Evolutionary conservation across 2,329 filamentous ascomycete genomes (phyloP), one percentile per base, ranked within the genome.

Genomic region (Colletotrichum gigasporum): DNA sequence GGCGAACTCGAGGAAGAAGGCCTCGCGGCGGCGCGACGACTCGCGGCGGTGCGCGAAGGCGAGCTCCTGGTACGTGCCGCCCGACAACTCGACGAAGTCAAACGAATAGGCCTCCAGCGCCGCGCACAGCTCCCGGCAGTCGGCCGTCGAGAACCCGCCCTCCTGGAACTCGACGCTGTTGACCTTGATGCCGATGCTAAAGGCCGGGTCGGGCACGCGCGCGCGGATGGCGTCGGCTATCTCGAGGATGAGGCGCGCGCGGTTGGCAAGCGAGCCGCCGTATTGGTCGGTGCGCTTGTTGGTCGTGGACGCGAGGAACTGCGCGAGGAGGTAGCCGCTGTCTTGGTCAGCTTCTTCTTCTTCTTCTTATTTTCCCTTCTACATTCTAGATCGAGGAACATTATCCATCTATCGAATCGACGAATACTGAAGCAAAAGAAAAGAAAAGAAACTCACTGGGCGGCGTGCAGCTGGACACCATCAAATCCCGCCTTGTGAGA

Each of bases 1-100:
- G 0, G 87, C 87, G 62, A 87, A 88, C 2, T 88, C 85, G 44
- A 89, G 71, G 78, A 89, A 89, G 78, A 87, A 88, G 2, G 84
- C 81, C 69, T 88, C 86, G 4, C 85, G 77, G 74, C 83, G 82
- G 73, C 78, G 80, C 5, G 85, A 88, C 14, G 79, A 83, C 42
- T 88, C 86, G 50, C 80, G 77, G 73, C 82, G 78, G 70, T 87
- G 83, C 2, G 68, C 69, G 66, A 87, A 86, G 0, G 80, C 84
- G 0, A 85, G 70, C 16, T 77, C 73, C 73, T 90, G 82, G 69
- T 88, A 88, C 0, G 86, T 90, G 7, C 87, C 87, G 11, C 87
- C 87, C 0, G 79, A 83, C 0, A 90, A 76, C 74, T 90, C 87
- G 5, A 90, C 83, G 70, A 87, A 86, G 71, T 87, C 81, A 35